phyloP scores from a whole-genome alignment of 176 grass and related monocot genomes.

The Tuctoria greenei region DNA sequence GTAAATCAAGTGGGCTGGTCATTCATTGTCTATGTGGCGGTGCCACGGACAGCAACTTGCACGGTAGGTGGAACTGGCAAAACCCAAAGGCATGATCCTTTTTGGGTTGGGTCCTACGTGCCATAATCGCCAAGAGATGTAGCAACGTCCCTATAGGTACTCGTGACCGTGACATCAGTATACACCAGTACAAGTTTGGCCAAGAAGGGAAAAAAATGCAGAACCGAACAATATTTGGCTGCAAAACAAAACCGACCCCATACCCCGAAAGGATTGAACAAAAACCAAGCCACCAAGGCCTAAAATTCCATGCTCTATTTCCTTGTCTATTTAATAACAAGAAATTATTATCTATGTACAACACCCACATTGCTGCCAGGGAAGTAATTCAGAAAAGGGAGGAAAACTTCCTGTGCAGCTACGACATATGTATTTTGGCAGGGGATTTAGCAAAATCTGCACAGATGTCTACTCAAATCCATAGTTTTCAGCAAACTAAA shows the following conservation, averaged over 20 bases:
- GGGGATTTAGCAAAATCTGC: slow-evolving; percentile 61
- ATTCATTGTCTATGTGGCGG: too few species aligned
- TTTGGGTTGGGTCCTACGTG: not conserved
- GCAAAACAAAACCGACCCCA: not conserved
- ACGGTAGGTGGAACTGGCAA: not conserved
- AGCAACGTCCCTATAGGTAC: too few species aligned
- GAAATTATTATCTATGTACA: slow-evolving; percentile 72
- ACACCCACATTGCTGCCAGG: slow-evolving; percentile 33
- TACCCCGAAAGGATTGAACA: not conserved
- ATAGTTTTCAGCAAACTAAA: slow-evolving; percentile 35
- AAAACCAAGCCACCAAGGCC: not conserved
- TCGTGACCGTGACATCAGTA: not conserved
- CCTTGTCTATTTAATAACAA: slow-evolving; percentile 45
- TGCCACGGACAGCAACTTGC: not conserved
- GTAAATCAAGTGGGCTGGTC: not conserved
- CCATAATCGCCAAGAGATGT: too few species aligned
- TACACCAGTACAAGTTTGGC: not conserved
- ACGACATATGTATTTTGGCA: slow-evolving; percentile 34
- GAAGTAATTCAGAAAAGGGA: slow-evolving; percentile 29
- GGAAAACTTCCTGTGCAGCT: slow-evolving; percentile 41
- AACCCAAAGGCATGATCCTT: not conserved
- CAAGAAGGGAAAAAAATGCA: not conserved
- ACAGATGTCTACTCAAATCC: slow-evolving; percentile 48
- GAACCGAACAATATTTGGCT: not conserved
- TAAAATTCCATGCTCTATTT: slow-evolving; percentile 53